These are phyloP conservation scores for Waltergamsia citrina DNA, from an alignment of 2,329 filamentous ascomycete species.

Conservation along the genomic window DNA sequence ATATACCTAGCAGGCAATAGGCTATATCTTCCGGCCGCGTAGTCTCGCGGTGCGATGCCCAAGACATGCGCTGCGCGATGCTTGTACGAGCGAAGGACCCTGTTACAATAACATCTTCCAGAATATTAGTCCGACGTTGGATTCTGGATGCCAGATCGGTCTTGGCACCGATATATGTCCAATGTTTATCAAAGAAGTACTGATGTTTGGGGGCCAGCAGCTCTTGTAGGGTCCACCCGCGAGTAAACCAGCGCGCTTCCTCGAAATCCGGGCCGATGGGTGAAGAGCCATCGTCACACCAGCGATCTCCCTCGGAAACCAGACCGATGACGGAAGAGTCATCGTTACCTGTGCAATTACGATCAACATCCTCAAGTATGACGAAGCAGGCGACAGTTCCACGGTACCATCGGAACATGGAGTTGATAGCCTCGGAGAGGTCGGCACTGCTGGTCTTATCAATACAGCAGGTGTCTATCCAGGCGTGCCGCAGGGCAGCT, in stretches of 20 bases:
- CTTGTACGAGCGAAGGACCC: background rate
- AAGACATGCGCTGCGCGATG: conserved; percentile 5
- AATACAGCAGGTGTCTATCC: conserved; percentile 12
- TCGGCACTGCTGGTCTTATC: conserved; percentile 14
- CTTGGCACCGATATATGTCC: conserved; percentile 9
- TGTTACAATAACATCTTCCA: background rate
- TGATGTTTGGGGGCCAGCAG: conserved; percentile 7
- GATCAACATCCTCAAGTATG: conserved; percentile 12
- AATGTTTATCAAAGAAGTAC: conserved; percentile 11
- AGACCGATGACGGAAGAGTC: no score
- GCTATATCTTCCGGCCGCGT: conserved; percentile 10
- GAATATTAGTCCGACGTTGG: conserved; percentile 4
- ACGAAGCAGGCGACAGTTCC: conserved; percentile 12
- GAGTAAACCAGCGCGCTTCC: conserved; percentile 18
- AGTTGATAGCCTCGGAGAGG: conserved; percentile 18
- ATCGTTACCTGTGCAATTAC: background rate
- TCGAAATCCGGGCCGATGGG: conserved; percentile 4
- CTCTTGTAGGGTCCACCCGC: conserved; percentile 38
- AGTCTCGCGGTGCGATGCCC: conserved; percentile 9
- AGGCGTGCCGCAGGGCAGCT: conserved; percentile 5
- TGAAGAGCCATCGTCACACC: no score
- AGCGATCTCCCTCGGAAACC: no score
- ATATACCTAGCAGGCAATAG: conserved; percentile 12
- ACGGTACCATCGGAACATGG: conserved; percentile 14
- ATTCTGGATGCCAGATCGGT: background rate